Conservation (phyloP, 257 asterid species). For the Jacaranda mimosifolia region DNA sequence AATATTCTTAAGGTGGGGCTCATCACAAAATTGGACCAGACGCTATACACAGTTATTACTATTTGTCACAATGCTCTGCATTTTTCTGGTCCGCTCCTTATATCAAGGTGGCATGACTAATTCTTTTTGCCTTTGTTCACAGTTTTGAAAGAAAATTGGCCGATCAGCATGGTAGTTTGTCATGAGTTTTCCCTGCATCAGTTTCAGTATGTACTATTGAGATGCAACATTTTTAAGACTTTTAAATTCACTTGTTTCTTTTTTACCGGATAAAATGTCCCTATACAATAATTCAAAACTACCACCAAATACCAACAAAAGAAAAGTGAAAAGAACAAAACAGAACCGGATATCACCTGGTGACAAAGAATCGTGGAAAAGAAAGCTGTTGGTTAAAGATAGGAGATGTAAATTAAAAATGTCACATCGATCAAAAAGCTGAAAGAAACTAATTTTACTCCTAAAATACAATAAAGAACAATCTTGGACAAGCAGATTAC, state of each 20-base stretch:
- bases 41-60: too few relatives aligned
- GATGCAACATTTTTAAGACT: background rate
- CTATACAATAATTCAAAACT: background rate
- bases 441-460: constrained; percentile 11
- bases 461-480: background rate
- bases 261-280: background rate
- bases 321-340: background rate
- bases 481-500: background rate
- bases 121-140: too few relatives aligned
- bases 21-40: too few relatives aligned
- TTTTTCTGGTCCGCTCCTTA: too few relatives aligned
- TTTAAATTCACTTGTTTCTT: background rate
- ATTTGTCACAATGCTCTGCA: too few relatives aligned
- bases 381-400: constrained; percentile 7
- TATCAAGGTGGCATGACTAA: too few relatives aligned
- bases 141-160: too few relatives aligned
- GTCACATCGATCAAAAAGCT: constrained; percentile 16
- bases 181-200: too few relatives aligned
- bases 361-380: constrained; percentile 6
- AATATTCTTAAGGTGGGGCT: too few relatives aligned
- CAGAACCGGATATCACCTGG: background rate
- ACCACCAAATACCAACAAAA: background rate
- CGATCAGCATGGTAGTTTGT: too few relatives aligned
- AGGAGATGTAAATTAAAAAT: background rate
- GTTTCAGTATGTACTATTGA: background rate